A percentile compares a stretch with the other conserved stretches of the same genome.
These are phyloP conservation scores for Penicillium nucicola DNA, from an alignment of 495 filamentous ascomycete species.

Conservation along the genomic window DNA sequence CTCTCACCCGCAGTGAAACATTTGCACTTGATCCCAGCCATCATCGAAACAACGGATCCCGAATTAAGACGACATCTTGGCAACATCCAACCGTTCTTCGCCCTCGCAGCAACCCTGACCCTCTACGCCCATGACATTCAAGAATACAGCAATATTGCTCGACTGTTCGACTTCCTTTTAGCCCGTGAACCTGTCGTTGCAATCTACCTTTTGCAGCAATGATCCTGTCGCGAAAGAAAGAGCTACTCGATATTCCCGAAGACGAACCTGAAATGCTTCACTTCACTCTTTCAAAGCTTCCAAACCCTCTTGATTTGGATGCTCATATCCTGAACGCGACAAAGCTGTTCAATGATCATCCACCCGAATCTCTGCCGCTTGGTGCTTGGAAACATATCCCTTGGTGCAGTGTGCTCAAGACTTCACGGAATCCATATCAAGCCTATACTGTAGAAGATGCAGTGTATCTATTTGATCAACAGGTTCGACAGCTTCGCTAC, in stretches of 20 bases:
- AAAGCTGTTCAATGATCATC: slow-evolving; percentile 58
- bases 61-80: slow-evolving; percentile 69
- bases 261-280: slow-evolving; percentile 96
- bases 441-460: slow-evolving; percentile 58
- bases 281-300: slow-evolving; percentile 82
- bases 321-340: slow-evolving; percentile 63
- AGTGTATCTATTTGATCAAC: slow-evolving; percentile 59
- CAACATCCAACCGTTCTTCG: slow-evolving; percentile 83
- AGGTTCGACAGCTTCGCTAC: slow-evolving; percentile 64
- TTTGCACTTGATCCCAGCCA: slow-evolving; percentile 77
- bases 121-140: slow-evolving; percentile 96
- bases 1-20: slow-evolving; percentile 79
- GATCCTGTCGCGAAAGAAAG: slow-evolving; percentile 70
- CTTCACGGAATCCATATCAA: slow-evolving; percentile 51
- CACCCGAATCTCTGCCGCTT: slow-evolving; percentile 66
- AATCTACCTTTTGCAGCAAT: slow-evolving; percentile 92
- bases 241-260: slow-evolving; percentile 74
- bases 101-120: slow-evolving; percentile 83
- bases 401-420: slow-evolving; percentile 77
- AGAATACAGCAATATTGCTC: slow-evolving; percentile 79
- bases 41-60: slow-evolving; percentile 67
- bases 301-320: slow-evolving; percentile 80
- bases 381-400: slow-evolving; percentile 70
- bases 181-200: slow-evolving; percentile 80
- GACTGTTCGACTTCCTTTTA: slow-evolving; percentile 87